A percentile compares a stretch with the other conserved stretches of the same genome.
Conservation (phyloP, 2,329 filamentous ascomycete genomes). For the Gnomoniopsis sp. region DNA sequence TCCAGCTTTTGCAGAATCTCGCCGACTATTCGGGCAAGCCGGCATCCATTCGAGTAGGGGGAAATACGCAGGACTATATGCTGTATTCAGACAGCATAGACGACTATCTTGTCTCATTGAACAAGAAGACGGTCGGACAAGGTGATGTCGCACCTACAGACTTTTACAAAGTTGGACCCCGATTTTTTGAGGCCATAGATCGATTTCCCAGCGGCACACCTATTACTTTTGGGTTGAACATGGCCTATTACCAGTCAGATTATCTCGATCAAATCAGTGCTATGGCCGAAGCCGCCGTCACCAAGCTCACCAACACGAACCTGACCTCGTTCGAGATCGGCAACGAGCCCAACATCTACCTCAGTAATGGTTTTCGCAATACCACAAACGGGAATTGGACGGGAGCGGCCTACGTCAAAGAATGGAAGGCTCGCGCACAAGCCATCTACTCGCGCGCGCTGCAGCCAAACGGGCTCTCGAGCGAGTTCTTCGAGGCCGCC, state of each 20-base stretch:
- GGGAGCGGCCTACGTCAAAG: not conserved
- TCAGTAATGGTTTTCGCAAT: not conserved
- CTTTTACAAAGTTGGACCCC: not conserved
- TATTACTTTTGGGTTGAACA: not conserved
- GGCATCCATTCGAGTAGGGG: not conserved
- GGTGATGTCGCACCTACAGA: not conserved
- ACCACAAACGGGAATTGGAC: not conserved
- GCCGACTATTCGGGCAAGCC: not conserved
- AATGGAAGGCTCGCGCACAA: not conserved
- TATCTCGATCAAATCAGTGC: not conserved
- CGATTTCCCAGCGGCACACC: not conserved
- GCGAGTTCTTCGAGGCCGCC: not conserved
- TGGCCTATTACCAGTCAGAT: constrained; percentile 1
- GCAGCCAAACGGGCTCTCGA: not conserved
- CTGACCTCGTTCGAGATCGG: not conserved
- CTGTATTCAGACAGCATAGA: not conserved
- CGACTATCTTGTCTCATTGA: not conserved
- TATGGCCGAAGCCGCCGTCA: not conserved
- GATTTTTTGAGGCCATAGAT: not conserved
- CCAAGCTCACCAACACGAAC: not conserved
- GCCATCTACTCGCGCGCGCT: not conserved
- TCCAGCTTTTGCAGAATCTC: not conserved
- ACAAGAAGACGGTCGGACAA: not conserved
- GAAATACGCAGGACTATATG: not conserved
- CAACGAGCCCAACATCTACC: not conserved